A percentile compares a stretch with the other conserved stretches of the same genome.
Conservation (phyloP, 2,329 filamentous ascomycete species). For the Colletotrichum costaricense region DNA sequence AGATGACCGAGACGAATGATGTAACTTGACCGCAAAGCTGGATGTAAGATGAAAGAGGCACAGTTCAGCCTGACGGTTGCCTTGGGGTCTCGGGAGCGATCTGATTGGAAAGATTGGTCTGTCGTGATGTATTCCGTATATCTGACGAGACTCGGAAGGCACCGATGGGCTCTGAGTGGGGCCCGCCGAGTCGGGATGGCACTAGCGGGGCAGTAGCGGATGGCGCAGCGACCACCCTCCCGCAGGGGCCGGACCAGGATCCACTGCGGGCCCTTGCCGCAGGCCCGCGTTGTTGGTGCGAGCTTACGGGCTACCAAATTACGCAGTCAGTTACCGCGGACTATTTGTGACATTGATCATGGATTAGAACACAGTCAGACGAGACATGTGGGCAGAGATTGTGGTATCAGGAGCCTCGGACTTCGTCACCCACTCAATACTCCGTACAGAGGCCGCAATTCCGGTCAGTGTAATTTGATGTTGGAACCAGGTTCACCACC, state of each 20-base stretch:
- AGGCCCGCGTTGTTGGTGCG: constrained; percentile 1
- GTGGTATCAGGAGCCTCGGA: background rate
- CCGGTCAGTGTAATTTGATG: too few species aligned
- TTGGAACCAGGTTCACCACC: background rate
- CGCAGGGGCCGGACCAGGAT: background rate
- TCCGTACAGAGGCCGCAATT: background rate
- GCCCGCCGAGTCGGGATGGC: background rate
- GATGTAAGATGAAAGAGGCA: background rate
- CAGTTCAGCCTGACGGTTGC: constrained; percentile 8
- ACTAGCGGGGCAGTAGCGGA: constrained; percentile 21
- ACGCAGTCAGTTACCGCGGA: background rate
- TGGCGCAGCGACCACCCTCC: constrained; percentile 22
- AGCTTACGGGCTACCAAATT: background rate
- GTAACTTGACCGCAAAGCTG: background rate
- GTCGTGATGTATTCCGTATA: background rate
- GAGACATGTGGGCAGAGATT: background rate
- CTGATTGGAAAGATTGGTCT: background rate
- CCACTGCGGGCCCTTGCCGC: constrained; percentile 22
- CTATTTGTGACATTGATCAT: background rate
- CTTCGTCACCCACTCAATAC: background rate
- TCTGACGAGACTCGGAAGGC: background rate
- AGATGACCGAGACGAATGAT: constrained; percentile 17
- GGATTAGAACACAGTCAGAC: constrained; percentile 3
- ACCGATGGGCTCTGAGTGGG: background rate
- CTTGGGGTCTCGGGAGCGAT: background rate